Evolutionary conservation across 2,329 filamentous ascomycete genomes (phyloP).

Genomic region (Dothiorella sarmentorum): DNA sequence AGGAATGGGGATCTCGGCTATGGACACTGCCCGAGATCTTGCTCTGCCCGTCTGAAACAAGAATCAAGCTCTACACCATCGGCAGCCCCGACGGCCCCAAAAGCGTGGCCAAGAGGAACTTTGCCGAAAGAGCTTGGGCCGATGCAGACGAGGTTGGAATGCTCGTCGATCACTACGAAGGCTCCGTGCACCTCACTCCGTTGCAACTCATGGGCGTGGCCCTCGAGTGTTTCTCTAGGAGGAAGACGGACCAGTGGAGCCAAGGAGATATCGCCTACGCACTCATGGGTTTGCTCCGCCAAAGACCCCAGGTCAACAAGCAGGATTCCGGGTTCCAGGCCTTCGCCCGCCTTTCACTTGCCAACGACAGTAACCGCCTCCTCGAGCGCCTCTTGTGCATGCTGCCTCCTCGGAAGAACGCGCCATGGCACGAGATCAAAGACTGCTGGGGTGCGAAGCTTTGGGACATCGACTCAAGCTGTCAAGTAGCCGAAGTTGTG

Average conservation of each 20-base stretch:
- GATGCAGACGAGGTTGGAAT: neutral
- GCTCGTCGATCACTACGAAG: conserved; percentile 9
- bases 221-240: neutral
- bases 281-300: neutral
- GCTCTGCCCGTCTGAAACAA: neutral
- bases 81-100: neutral
- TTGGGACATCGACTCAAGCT: neutral
- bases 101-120: conserved; percentile 2
- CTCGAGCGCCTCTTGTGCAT: conserved; percentile 1
- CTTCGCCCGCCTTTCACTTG: neutral
- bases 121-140: conserved; percentile 5
- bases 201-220: conserved; percentile 8
- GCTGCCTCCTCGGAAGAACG: neutral
- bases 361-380: neutral
- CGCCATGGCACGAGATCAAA: neutral
- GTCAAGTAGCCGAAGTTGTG: neutral
- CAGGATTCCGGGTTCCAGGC: neutral
- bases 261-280: conserved; percentile 1
- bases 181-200: neutral
- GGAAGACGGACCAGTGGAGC: neutral
- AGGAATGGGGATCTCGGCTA: neutral
- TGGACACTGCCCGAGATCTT: conserved; percentile 2
- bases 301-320: neutral
- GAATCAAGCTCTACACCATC: neutral
- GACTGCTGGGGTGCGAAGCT: neutral